A percentile compares a stretch with the other conserved stretches of the same genome.
Evolutionary conservation across 2,329 filamentous ascomycete genomes (phyloP).

Genomic region (Chaetothyriales sp.): DNA sequence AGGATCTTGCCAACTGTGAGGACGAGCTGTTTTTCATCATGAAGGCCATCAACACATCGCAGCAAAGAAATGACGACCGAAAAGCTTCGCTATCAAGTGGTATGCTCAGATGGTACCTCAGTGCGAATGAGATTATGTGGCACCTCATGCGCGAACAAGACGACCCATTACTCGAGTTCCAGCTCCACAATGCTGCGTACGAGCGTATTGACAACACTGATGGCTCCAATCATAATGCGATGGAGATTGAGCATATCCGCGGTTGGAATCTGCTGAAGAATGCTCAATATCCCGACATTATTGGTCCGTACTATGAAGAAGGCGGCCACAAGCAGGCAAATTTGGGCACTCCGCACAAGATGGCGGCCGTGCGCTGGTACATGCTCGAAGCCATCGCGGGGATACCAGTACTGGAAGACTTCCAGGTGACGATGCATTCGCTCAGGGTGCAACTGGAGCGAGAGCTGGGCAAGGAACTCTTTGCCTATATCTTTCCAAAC

Average conservation of each 20-base stretch:
- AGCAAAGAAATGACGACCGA: slow-evolving; percentile 67
- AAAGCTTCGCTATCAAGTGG: slow-evolving; percentile 57
- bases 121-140: slow-evolving; percentile 93
- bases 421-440: slow-evolving; percentile 86
- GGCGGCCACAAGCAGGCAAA: slow-evolving; percentile 36
- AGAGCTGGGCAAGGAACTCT: slow-evolving; percentile 81
- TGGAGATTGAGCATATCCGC: slow-evolving; percentile 76
- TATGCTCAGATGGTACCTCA: slow-evolving; percentile 79
- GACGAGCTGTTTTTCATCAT: slow-evolving; percentile 99
- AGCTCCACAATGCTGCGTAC: slow-evolving; percentile 80
- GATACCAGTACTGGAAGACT: slow-evolving; percentile 92
- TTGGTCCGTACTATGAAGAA: slow-evolving; percentile 76
- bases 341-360: slow-evolving; percentile 38
- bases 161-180: slow-evolving; percentile 81
- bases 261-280: slow-evolving; percentile 82
- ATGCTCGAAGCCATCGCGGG: slow-evolving; percentile 97
- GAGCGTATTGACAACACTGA: slow-evolving; percentile 94
- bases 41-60: slow-evolving; percentile 96
- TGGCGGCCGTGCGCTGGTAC: slow-evolving; percentile 91
- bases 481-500: slow-evolving; percentile 94
- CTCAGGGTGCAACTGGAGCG: slow-evolving; percentile 87
- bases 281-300: slow-evolving; percentile 91
- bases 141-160: slow-evolving; percentile 79
- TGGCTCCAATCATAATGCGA: slow-evolving; percentile 84
- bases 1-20: slow-evolving; percentile 76